Conservation (phyloP, 2,329 filamentous ascomycete genomes). For the Beauveria varroae region DNA sequence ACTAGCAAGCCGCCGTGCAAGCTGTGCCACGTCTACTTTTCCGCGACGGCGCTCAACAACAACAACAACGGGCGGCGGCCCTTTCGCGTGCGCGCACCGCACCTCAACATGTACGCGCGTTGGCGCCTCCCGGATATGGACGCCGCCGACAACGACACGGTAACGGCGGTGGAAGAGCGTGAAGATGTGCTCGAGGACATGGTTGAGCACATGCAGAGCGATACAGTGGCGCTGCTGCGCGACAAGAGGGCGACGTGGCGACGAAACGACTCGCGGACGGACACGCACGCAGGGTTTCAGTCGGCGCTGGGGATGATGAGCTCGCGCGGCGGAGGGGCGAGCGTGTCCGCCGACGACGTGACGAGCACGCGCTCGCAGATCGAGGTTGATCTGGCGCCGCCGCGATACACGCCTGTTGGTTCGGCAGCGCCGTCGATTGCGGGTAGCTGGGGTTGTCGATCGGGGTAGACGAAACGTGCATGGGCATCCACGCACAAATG, state of each 20-base stretch:
- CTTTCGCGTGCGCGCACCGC: constrained; percentile 19
- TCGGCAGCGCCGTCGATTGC: background rate
- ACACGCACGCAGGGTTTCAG: background rate
- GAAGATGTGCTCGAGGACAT: constrained; percentile 16
- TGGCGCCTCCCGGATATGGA: constrained; percentile 26
- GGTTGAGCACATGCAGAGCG: constrained; percentile 16
- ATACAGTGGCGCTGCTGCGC: constrained; percentile 17
- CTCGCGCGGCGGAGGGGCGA: background rate
- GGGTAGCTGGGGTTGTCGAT: no score
- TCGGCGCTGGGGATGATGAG: background rate
- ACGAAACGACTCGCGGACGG: background rate
- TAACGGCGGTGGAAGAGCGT: background rate
- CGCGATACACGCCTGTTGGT: background rate
- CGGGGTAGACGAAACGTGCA: no score
- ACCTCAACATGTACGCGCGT: constrained; percentile 26
- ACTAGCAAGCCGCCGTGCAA: constrained; percentile 28
- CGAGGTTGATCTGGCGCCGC: background rate
- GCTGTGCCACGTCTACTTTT: constrained; percentile 26
- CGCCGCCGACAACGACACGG: background rate
- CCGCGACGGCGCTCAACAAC: background rate
- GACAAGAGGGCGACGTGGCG: constrained; percentile 14
- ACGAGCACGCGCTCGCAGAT: background rate
- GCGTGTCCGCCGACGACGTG: background rate
- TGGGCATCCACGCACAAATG: no score
- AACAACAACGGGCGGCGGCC: background rate